Percentiles rank a stretch among this genome's conserved stretches.
phyloP scores from a whole-genome alignment of 2,329 filamentous ascomycete genomes.

The Stachybotrys echinatus region DNA sequence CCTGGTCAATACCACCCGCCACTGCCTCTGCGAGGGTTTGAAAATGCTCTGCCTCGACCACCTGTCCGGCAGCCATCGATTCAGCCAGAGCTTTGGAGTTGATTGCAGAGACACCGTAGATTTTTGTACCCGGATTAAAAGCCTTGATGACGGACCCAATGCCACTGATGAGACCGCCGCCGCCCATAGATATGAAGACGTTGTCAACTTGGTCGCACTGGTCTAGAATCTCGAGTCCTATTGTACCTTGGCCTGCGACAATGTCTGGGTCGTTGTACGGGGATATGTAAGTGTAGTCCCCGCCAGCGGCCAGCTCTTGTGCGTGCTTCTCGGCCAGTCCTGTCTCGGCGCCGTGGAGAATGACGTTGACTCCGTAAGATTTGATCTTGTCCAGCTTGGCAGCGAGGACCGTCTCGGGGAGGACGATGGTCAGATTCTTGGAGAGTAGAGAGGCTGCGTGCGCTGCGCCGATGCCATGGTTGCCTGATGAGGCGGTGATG shows the following conservation, averaged over 20 bases:
- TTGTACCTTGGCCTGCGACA: conserved; percentile 12
- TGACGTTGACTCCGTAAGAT: conserved; percentile 12
- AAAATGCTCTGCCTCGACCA: conserved; percentile 15
- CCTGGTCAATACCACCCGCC: conserved; percentile 15
- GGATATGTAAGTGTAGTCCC: conserved; percentile 14
- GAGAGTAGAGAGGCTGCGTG: conserved; percentile 7
- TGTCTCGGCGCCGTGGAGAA: conserved; percentile 14
- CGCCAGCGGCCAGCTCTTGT: conserved; percentile 12
- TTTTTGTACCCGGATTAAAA: conserved; percentile 10
- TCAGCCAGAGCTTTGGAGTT: conserved; percentile 14
- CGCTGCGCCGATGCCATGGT: conserved; percentile 15
- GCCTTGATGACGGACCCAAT: conserved; percentile 17
- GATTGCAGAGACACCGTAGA: conserved; percentile 13
- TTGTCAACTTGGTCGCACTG: conserved; percentile 13
- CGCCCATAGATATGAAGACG: conserved; percentile 17
- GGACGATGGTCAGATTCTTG: conserved; percentile 10
- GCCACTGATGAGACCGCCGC: conserved; percentile 15
- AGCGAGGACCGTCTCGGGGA: conserved; percentile 12
- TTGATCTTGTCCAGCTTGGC: conserved; percentile 14
- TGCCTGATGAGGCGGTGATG: conserved; percentile 15
- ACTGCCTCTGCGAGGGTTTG: conserved; percentile 16
- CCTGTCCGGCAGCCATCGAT: conserved; percentile 11
- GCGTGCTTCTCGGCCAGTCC: conserved; percentile 15
- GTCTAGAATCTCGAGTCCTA: conserved; percentile 15
- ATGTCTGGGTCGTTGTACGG: conserved; percentile 16